phyloP scores from a whole-genome alignment of 306 rosid species.

The Prunus salicina region DNA sequence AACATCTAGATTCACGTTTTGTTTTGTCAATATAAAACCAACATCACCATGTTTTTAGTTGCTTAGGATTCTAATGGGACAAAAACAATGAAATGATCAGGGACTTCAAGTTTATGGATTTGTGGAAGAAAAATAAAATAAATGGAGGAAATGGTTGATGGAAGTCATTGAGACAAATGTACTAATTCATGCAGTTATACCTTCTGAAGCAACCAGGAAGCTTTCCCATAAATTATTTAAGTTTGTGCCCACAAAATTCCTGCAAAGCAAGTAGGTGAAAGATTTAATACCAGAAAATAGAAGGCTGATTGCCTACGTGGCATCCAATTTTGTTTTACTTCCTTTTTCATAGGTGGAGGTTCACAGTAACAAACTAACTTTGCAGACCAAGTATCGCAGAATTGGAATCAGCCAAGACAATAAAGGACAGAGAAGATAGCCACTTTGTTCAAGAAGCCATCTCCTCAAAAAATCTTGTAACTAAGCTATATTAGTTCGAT shows the following conservation, averaged over 20 bases:
- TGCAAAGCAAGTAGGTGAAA: slow-evolving; percentile 38
- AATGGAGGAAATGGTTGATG: not conserved
- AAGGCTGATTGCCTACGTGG: not conserved
- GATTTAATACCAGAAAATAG: slow-evolving; percentile 12
- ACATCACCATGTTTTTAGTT: not conserved
- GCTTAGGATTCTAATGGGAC: not conserved
- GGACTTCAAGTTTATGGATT: not conserved
- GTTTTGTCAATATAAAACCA: not conserved
- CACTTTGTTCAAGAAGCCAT: not conserved
- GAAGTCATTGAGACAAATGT: not conserved
- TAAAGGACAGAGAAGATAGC: not conserved
- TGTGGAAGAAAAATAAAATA: not conserved
- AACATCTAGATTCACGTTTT: not conserved
- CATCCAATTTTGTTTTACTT: not conserved
- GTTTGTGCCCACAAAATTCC: slow-evolving; percentile 95
- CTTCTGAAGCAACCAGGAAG: slow-evolving; percentile 68
- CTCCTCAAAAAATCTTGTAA: not conserved
- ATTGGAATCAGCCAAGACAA: not conserved
- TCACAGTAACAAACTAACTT: not conserved
- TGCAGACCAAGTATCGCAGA: not conserved
- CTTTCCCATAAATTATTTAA: slow-evolving; percentile 79
- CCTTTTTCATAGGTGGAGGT: not conserved
- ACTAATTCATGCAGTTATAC: slow-evolving; percentile 30
- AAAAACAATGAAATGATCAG: not conserved
- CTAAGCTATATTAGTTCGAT: not conserved